Percentiles rank a stretch among this genome's conserved stretches.
Evolutionary conservation across 208 protist species (phyloP).

Genomic region (Lotmaria passim): DNA sequence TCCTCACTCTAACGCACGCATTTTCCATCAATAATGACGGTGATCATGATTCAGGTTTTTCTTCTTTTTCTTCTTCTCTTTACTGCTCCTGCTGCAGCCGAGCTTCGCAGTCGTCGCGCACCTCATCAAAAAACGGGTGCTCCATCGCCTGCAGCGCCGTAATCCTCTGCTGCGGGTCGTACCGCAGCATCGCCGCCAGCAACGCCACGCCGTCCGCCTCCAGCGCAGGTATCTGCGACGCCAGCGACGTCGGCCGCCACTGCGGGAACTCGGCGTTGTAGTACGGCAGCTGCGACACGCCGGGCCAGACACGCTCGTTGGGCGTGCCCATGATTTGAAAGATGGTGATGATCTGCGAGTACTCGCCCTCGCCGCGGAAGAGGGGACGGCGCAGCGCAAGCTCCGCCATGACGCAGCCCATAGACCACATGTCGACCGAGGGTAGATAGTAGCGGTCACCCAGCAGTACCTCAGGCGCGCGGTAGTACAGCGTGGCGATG

Average conservation of each 20-base stretch:
- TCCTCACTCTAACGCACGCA: neutral
- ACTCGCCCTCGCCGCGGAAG: constrained; percentile 86
- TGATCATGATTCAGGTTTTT: neutral
- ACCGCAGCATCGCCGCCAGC: constrained; percentile 65
- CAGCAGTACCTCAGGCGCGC: constrained; percentile 94
- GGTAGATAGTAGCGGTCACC: constrained; percentile 86
- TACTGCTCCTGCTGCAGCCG: constrained; percentile 36
- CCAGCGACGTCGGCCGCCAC: constrained; percentile 50
- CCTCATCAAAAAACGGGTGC: constrained; percentile 86
- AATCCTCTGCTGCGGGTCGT: constrained; percentile 68
- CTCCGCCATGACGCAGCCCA: constrained; percentile 96
- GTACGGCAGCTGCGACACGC: constrained; percentile 69
- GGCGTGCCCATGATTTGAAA: constrained; percentile 95
- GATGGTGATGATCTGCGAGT: constrained; percentile 92
- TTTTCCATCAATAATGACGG: neutral
- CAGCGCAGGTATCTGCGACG: constrained; percentile 55
- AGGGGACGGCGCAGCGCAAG: constrained; percentile 85
- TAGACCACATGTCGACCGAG: constrained; percentile 94
- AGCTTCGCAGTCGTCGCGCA: constrained; percentile 52
- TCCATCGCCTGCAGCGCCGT: constrained; percentile 76
- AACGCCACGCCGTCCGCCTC: constrained; percentile 68
- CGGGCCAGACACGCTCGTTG: constrained; percentile 76
- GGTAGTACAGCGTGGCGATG: constrained; percentile 96
- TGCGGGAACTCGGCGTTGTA: constrained; percentile 75
- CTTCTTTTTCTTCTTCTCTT: neutral